Conservation (phyloP, 805 yeast genomes). For the Pichia cephalocereana region DNA sequence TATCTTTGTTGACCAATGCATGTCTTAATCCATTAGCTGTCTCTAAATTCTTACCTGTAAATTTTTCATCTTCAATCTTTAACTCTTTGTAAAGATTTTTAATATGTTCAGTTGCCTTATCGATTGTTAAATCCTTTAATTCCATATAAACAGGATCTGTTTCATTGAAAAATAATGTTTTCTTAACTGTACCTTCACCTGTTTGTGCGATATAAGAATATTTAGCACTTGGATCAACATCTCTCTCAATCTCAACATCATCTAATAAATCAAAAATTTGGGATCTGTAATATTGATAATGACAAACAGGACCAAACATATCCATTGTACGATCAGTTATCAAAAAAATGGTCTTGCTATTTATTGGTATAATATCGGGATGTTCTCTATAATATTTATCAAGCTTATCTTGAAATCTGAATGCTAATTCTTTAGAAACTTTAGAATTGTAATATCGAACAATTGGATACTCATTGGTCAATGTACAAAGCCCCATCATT, state of each 20-base stretch:
- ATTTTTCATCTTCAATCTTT: slow-evolving; percentile 18
- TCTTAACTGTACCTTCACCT: slow-evolving; percentile 19
- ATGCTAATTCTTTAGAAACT: slow-evolving; percentile 49
- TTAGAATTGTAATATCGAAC: slow-evolving; percentile 63
- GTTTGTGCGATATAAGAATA: slow-evolving; percentile 21
- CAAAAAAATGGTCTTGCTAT: slow-evolving; percentile 47
- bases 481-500: slow-evolving; percentile 61
- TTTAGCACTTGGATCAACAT: slow-evolving; percentile 19
- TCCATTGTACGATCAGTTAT: slow-evolving; percentile 82
- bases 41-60: slow-evolving; percentile 14
- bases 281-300: slow-evolving; percentile 87
- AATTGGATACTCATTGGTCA: slow-evolving; percentile 83
- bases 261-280: slow-evolving; percentile 68
- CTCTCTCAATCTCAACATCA: slow-evolving; percentile 16
- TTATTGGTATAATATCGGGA: slow-evolving; percentile 52
- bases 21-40: slow-evolving; percentile 22
- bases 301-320: slow-evolving; percentile 71
- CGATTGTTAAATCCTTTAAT: slow-evolving; percentile 19
- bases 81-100: slow-evolving; percentile 15
- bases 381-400: slow-evolving; percentile 69
- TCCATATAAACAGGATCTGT: slow-evolving; percentile 20
- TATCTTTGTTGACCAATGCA: slow-evolving; percentile 21
- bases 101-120: slow-evolving; percentile 18
- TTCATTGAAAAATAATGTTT: slow-evolving; percentile 18
- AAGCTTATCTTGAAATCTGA: slow-evolving; percentile 56